Evolutionary conservation across 208 protist species (phyloP), one percentile per base, ranked within the genome.

Genomic region (Leptomonas pyrrhocoris): DNA sequence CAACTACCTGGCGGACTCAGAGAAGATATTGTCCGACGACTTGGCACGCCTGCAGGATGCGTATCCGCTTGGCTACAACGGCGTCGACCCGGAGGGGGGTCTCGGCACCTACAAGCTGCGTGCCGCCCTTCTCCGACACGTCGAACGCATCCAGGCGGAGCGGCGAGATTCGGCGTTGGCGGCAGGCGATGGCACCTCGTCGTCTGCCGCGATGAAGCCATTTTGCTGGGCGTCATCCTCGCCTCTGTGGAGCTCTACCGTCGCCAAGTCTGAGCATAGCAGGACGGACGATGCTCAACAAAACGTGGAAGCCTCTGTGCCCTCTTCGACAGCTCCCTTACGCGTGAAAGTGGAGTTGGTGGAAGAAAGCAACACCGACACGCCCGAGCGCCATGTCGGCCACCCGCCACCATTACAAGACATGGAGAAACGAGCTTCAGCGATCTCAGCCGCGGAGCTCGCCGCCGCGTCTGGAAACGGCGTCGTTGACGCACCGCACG

Each of bases 111-210:
- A 71, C 57, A 21, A 36, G 16, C 58, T 77, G 40, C 56, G 68
- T 19, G 11, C 59, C 21, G 40, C 46, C 25, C 48, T 77, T 8
- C 34, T 66, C 19, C 34, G 57, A 7, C 57, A 77, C 50, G 25
- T 77, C 11, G 42, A 34, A 13, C 72, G 64, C 18, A 55, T 77
- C 30, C 64, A 77, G 28, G 64, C 68, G 23, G 50, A 77, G 50
- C 72, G 72, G 43, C 72, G 72, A 2, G 50, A 43, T 0, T 43
- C 43, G 28, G 72, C 72, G 25, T 56, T 67, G 30, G 65, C 64
- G 23, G 64, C 64, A 8, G 56, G 64, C 11, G 66, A 72, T 31
- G 63, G 72, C 58, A 43, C 38, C 40, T 60, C 57, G 2, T 54
- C 54, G 15, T 27, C 59, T n/a, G 25, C 21, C 30, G 48, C 21